A percentile compares a stretch with the other conserved stretches of the same genome.
phyloP scores from a whole-genome alignment of 768 basidiomycete species.

The Clitopilus hobsonii region DNA sequence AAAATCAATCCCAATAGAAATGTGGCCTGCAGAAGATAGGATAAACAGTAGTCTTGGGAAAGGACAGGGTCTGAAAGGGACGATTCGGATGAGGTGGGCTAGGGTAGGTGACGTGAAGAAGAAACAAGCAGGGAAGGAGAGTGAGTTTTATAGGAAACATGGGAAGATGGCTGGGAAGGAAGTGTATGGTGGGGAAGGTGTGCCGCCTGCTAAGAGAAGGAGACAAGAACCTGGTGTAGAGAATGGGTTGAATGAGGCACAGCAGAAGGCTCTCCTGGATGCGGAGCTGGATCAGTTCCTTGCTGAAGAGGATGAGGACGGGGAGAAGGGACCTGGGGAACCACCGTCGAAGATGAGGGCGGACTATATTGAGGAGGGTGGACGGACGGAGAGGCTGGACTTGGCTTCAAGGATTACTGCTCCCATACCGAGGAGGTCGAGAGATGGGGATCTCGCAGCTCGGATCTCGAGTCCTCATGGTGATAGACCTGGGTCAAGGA shows the following conservation, averaged over 20 bases:
- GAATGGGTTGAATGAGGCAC: conserved; percentile 24
- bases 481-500: conserved; percentile 14
- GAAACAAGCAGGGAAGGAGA: conserved; percentile 65
- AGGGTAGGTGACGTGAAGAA: conserved; percentile 69
- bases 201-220: conserved; percentile 27
- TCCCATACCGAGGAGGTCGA: conserved; percentile 28
- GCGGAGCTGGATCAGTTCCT: conserved; percentile 70
- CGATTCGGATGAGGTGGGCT: conserved; percentile 76
- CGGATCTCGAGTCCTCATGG: conserved; percentile 12
- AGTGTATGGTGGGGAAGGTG: conserved; percentile 19
- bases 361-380: conserved; percentile 51
- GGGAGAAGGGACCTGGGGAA: conserved; percentile 17
- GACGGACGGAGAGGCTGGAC: conserved; percentile 32
- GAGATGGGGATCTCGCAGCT: conserved; percentile 14
- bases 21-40: conserved; percentile 80
- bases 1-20: conserved; percentile 62
- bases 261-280: conserved; percentile 44
- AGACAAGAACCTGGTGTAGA: conserved; percentile 24
- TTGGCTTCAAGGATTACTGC: conserved; percentile 43
- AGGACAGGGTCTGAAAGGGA: conserved; percentile 62
- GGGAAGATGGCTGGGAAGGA: conserved; percentile 65
- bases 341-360: conserved; percentile 67
- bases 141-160: conserved; percentile 76
- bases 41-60: conserved; percentile 69
- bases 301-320: conserved; percentile 33